Evolutionary conservation across 306 rosid genomes (phyloP).

Genomic region (Vachellia pachyceras): DNA sequence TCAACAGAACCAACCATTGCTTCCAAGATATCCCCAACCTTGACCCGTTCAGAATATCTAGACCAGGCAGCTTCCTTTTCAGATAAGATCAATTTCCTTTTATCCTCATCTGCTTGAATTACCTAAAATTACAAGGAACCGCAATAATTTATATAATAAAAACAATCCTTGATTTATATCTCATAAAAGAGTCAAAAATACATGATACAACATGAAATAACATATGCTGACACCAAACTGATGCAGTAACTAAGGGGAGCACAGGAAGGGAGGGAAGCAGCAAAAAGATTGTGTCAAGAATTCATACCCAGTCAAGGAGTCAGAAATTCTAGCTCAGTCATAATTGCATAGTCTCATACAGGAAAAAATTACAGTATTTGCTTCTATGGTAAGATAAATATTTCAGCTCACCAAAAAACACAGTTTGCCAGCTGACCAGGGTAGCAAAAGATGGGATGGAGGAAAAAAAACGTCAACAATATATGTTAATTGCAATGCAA

Average conservation of each 20-base stretch:
- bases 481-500: not conserved
- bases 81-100: slow-evolving; percentile 70
- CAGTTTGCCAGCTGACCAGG: not conserved
- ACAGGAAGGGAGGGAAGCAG: too few species aligned
- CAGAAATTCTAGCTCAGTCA: not conserved
- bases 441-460: slow-evolving; percentile 4
- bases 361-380: not conserved
- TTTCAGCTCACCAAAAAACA: not conserved
- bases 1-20: slow-evolving; percentile 75
- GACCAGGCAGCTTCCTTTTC: slow-evolving; percentile 91
- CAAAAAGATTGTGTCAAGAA: not conserved
- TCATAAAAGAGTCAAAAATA: not conserved
- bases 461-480: not conserved
- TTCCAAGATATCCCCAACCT: slow-evolving; percentile 74
- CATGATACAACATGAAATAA: not conserved
- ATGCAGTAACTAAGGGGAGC: not conserved
- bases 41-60: slow-evolving; percentile 66
- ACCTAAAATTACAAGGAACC: slow-evolving; percentile 63
- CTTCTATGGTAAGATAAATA: not conserved
- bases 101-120: slow-evolving; percentile 78
- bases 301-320: not conserved
- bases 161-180: slow-evolving; percentile 24
- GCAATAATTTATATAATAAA: slow-evolving; percentile 36
- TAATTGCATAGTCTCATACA: not conserved
- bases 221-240: not conserved